These are phyloP conservation scores for Gracilaria gracilis DNA, from an alignment of 23 red algal genomes.

Conservation along the genomic window DNA sequence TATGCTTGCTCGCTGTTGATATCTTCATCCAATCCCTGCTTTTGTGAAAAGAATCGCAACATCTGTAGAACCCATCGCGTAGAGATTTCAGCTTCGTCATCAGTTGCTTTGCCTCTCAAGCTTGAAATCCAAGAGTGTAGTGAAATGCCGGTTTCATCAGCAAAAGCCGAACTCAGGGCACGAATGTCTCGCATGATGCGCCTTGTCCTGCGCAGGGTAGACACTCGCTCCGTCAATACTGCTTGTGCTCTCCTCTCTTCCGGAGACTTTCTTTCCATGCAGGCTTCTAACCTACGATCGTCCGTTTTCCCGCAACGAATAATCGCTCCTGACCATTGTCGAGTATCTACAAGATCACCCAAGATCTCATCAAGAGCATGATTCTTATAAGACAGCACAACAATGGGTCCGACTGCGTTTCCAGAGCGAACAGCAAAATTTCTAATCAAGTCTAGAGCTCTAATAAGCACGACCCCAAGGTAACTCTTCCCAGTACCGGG, in stretches of 20 bases:
- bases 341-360: slow-evolving; percentile 22
- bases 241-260: slow-evolving; percentile 24
- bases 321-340: slow-evolving; percentile 17
- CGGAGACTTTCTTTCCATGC: not conserved
- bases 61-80: slow-evolving; percentile 29
- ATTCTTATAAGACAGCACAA: slow-evolving; percentile 62
- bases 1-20: not conserved
- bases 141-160: slow-evolving; percentile 29
- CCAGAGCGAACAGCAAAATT: not conserved
- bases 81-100: not conserved
- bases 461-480: slow-evolving; percentile 57
- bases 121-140: slow-evolving; percentile 26
- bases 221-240: slow-evolving; percentile 27
- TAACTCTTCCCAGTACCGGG: slow-evolving; percentile 70
- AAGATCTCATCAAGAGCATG: slow-evolving; percentile 64
- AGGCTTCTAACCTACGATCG: not conserved
- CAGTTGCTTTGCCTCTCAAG: not conserved
- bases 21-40: not conserved
- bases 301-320: slow-evolving; percentile 62
- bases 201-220: slow-evolving; percentile 9
- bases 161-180: slow-evolving; percentile 30
- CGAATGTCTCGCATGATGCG: slow-evolving; percentile 30
- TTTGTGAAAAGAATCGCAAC: not conserved
- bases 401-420: slow-evolving; percentile 37
- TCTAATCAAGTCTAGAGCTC: slow-evolving; percentile 53